Evolutionary conservation across 768 basidiomycete genomes (phyloP).

Genomic region (Crucibulum laeve): DNA sequence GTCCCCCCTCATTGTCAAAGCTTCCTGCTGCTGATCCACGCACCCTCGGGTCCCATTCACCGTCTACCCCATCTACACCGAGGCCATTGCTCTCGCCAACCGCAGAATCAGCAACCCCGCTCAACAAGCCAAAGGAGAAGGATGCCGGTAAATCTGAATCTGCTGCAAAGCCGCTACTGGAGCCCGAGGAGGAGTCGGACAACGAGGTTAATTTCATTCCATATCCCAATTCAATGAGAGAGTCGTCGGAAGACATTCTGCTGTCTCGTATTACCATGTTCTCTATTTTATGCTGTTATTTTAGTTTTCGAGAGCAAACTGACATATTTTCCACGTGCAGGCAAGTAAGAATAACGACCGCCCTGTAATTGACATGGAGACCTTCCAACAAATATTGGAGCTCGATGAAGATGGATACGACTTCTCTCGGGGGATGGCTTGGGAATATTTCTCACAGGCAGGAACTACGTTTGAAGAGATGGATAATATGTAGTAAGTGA

Average conservation of each 20-base stretch:
- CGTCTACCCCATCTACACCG: slow-evolving; percentile 7
- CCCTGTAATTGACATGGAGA: slow-evolving; percentile 69
- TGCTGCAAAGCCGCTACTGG: neutral
- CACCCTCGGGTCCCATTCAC: neutral
- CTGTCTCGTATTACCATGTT: no score
- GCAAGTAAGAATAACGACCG: slow-evolving; percentile 1
- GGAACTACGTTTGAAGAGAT: slow-evolving; percentile 71
- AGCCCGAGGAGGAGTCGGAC: neutral
- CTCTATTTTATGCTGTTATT: no score
- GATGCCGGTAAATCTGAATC: neutral
- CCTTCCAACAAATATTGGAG: slow-evolving; percentile 84
- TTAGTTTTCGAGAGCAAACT: neutral
- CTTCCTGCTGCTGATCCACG: slow-evolving; percentile 8
- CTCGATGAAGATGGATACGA: slow-evolving; percentile 82
- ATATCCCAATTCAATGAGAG: no score
- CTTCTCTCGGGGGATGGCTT: slow-evolving; percentile 77
- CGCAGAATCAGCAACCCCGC: neutral
- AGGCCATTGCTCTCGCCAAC: slow-evolving; percentile 4
- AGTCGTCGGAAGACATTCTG: no score
- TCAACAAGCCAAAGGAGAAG: slow-evolving; percentile 2
- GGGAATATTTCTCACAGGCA: slow-evolving; percentile 81
- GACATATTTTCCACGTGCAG: neutral
- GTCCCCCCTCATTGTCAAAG: slow-evolving; percentile 7
- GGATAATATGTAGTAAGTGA: slow-evolving; percentile 72
- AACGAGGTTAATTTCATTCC: neutral